Base-by-base conservation (phyloP, 192 early-diverging fungal species). In the Coemansia sp. region DNA sequence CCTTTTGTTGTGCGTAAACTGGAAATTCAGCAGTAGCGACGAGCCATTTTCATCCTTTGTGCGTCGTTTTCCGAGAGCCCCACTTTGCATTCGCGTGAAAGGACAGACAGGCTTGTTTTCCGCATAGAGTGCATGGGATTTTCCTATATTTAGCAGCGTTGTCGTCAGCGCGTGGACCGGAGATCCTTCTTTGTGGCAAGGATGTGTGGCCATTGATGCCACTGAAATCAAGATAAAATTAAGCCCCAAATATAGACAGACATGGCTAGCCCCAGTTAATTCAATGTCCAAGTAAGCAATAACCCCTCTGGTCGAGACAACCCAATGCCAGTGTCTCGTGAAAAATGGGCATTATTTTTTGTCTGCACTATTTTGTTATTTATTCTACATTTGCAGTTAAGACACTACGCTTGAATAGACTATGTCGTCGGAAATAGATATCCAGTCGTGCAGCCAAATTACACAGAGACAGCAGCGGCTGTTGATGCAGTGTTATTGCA, bases 401-500 rank as follows among this genome's bases (percentile, higher is more conserved):
- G n/a, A 29, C 46, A 50, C 14, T 6, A n/a, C n/a, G 12, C 14
- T 50, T 26, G 22, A 50, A 8, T 27, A 50, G 26, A 27, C 5
- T 32, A 53, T 53, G 52, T 53, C 52, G 27, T 32, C 52, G 9
- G 33, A 32, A 53, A 53, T 32, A 8, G 68, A 55, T 14, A 70
- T 63, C 15, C 54, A 43, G 9, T 53, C 68, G 19, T 71, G 68
- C 32, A 19, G 27, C 18, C 62, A 71, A 52, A 65, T 71, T 24
- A 32, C 68, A 8, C 41, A 53, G 12, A 39, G 61, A 29, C 68
- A 71, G 34, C 68, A 71, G 53, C 60, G 57, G 35, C 38, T 71
- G 41, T 29, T 71, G 19, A 71, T 71, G 68, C 68, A 71, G 41
- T 71, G 68, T 58, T 71, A 60, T 37, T 71, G 68, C 46, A 64